These are phyloP conservation scores for Lachnellula cervina DNA, from an alignment of 2,329 filamentous ascomycete genomes.

Conservation along the genomic window DNA sequence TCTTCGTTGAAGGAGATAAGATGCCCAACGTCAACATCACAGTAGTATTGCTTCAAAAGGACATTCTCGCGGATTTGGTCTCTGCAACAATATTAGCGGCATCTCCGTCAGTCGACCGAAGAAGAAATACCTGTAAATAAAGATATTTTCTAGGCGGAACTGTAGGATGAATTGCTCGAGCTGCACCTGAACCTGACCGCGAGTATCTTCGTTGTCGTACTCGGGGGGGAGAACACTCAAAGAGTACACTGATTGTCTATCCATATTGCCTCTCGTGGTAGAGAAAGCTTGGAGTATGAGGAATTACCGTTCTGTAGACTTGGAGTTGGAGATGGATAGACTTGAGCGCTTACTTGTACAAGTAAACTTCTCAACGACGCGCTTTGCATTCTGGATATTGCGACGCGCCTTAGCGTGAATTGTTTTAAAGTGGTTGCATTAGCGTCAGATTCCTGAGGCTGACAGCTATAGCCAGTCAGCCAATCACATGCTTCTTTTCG, in stretches of 20 bases:
- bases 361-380: neutral
- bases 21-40: conserved; percentile 93
- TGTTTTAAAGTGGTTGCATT: conserved; percentile 13
- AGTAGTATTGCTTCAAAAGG: conserved; percentile 88
- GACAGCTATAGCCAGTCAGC: neutral
- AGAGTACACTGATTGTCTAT: conserved; percentile 82
- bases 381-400: neutral
- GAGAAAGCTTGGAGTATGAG: neutral
- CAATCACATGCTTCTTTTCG: neutral
- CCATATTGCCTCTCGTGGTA: conserved; percentile 50
- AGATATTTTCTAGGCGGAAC: conserved; percentile 89
- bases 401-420: conserved; percentile 5
- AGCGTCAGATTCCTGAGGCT: no score
- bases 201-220: conserved; percentile 58
- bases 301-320: neutral
- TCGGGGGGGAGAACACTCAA: conserved; percentile 72
- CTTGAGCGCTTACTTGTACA: neutral
- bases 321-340: neutral
- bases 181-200: conserved; percentile 68
- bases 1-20: conserved; percentile 96
- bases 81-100: conserved; percentile 46
- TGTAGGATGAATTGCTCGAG: conserved; percentile 89
- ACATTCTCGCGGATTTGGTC: conserved; percentile 96
- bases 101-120: neutral
- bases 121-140: conserved; percentile 76